phyloP scores from a whole-genome alignment of 441 rosid genomes.

The Melianthus villosus region DNA sequence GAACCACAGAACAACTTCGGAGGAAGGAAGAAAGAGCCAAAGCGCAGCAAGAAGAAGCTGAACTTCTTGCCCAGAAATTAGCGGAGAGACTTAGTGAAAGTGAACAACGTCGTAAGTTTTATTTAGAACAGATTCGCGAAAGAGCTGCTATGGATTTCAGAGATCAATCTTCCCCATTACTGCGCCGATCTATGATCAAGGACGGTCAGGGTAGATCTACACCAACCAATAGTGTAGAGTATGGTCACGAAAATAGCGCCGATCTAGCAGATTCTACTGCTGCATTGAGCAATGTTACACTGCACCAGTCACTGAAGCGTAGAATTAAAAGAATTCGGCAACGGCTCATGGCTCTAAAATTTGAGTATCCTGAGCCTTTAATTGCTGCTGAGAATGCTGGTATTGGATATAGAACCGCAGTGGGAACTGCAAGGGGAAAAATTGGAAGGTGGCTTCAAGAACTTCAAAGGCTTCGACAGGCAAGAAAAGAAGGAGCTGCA shows the following conservation, averaged over 20 bases:
- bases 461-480: conserved; percentile 67
- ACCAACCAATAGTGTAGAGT: conserved; percentile 28
- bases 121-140: conserved; percentile 66
- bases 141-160: conserved; percentile 76
- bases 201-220: conserved; percentile 45
- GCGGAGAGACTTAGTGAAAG: conserved; percentile 67
- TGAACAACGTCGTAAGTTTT: conserved; percentile 64
- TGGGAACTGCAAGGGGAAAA: conserved; percentile 63
- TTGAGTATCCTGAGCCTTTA: conserved; percentile 39
- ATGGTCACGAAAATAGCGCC: conserved; percentile 26
- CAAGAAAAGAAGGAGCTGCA: conserved; percentile 71
- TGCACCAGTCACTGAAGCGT: conserved; percentile 48
- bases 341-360: conserved; percentile 66
- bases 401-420: conserved; percentile 52
- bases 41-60: conserved; percentile 86
- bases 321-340: conserved; percentile 57
- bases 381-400: conserved; percentile 37
- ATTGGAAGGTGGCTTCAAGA: conserved; percentile 79
- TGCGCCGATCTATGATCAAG: conserved; percentile 38
- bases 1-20: conserved; percentile 60
- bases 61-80: conserved; percentile 59
- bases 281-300: conserved; percentile 21
- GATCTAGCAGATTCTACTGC: conserved; percentile 19
- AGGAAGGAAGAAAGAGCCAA: conserved; percentile 64
- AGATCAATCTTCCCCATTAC: conserved; percentile 66